Conservation (phyloP, 2,329 filamentous ascomycete genomes). For the Colletotrichum kahawae region DNA sequence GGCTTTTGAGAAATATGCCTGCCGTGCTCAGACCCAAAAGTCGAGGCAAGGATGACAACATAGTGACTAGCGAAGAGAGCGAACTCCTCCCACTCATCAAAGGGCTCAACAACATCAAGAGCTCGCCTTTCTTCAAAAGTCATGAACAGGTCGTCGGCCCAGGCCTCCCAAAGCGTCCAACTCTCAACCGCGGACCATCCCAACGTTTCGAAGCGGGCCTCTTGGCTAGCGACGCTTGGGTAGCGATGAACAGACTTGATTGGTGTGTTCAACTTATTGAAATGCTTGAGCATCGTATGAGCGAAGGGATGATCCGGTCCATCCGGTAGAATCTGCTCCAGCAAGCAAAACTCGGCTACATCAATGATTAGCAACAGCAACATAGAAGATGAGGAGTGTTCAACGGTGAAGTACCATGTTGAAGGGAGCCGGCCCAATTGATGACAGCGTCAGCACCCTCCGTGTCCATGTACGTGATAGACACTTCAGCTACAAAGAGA, state of each 20-base stretch:
- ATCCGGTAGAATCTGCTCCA: slow-evolving; percentile 86
- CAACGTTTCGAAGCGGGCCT: slow-evolving; percentile 67
- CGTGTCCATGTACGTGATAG: slow-evolving; percentile 87
- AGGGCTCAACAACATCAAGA: slow-evolving; percentile 77
- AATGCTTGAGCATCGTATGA: slow-evolving; percentile 83
- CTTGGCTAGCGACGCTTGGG: slow-evolving; percentile 69
- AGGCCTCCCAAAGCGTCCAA: slow-evolving; percentile 81
- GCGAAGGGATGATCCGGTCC: slow-evolving; percentile 83
- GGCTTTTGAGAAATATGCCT: background rate
- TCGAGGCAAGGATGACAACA: slow-evolving; percentile 73
- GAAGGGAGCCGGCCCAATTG: slow-evolving; percentile 75
- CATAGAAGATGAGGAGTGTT: background rate
- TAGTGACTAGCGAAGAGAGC: slow-evolving; percentile 86
- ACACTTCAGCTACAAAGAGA: slow-evolving; percentile 88
- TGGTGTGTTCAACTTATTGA: slow-evolving; percentile 79
- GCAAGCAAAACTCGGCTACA: slow-evolving; percentile 78
- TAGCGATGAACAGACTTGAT: slow-evolving; percentile 77
- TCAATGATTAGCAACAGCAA: slow-evolving; percentile 29
- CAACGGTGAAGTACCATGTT: slow-evolving; percentile 58
- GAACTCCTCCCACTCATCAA: slow-evolving; percentile 98
- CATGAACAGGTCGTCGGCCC: slow-evolving; percentile 74
- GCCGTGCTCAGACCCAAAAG: background rate
- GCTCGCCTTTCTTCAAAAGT: slow-evolving; percentile 59
- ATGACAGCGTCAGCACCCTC: slow-evolving; percentile 76
- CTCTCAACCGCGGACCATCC: slow-evolving; percentile 71